Evolutionary conservation across 495 filamentous ascomycete genomes (phyloP), one percentile per base, ranked within the genome.

Genomic region (Xylaria cubensis): DNA sequence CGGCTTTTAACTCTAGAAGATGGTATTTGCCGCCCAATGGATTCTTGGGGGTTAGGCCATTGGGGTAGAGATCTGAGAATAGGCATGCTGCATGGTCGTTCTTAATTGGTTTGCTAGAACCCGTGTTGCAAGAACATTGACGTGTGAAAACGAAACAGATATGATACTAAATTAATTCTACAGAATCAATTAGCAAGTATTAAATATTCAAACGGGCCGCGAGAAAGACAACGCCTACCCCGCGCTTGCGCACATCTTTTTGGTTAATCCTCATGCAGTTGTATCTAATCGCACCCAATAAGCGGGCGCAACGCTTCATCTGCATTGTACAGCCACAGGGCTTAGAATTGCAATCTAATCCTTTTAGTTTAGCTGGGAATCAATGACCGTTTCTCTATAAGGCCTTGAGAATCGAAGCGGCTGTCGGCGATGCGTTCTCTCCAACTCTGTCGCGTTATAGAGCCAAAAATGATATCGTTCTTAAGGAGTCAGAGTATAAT

Each of bases 41-140:
- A 75, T 44, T 56, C 61, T 63, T 64, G 53, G 26, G 73, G 73
- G 29, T 70, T 50, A 17, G 53, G 68, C 58, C 68, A 70, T 39
- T 13, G 32, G 1, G 58, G 36, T 39, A 70, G 41, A 51, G 58
- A 19, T 6, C 19, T 64, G 12, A 50, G 42, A 10, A 19, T 50
- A 48, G 24, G 21, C 63, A 64, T 64, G 12, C 21, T 44, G 61
- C 39, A 63, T 44, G 39, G 6, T 24, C 6, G 59, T 63, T 39
- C 3, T 10, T 44, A 26, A 2, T 63, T 26, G 39, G 10, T 61
- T 8, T 19, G 19, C 39, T 6, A 24, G 59, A 36, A 12, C 17
- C 21, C 36, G 3, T 26, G 42, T 44, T 21, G 39, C 7, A 21
- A 17, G 9, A 8, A 26, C 6, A 1, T 19, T 10, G 34, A 6